Evolutionary conservation across 176 grass and related monocot species (phyloP), one percentile per base, ranked within the genome.

Genomic region (Luzula sylvatica): DNA sequence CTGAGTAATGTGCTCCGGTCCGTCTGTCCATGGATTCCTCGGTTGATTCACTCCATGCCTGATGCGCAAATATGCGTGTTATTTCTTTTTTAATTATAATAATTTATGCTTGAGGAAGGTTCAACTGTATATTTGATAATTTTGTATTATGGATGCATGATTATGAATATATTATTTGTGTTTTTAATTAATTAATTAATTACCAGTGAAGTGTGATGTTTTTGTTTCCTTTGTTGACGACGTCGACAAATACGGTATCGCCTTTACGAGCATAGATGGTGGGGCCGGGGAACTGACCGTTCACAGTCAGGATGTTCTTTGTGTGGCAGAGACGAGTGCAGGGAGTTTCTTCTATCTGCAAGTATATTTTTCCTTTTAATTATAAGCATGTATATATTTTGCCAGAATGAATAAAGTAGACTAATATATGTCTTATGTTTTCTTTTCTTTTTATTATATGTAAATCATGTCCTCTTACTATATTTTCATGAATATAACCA

Each of bases 201-300:
- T 65, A 82, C 78, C 82, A 81, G 56, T 81, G 82, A 51, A 87
- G 42, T 30, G 82, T 87, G 62, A 87, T 81, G 67, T 87, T 87
- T 3, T 81, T 64, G 3, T 68, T 18, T 41, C 69, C 82, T 8
- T 72, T 38, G 62, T 87, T 87, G 61, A 58, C 20, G 22, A 81
- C 72, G 14, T 81, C 80, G 22, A 87, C 82, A 20, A 81, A 16
- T 20, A 81, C 53, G 20, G 67, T 35, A 13, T 76, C 71, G 15
- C 61, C 76, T 21, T 57, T 80, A 15, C 48, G 66, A 21, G 76
- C 76, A 65, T 68, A 51, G 76, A 86, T 80, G 38, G 76, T 80
- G 11, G 82, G 82, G 7, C 82, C 76, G 5, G 82, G 82, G 55
- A 68, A 86, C 67, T 71, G 61, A 1, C 76, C 82, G 42, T 86